These are phyloP conservation scores for Sporormia fimetaria DNA, from an alignment of 495 filamentous ascomycete genomes.

Conservation along the genomic window DNA sequence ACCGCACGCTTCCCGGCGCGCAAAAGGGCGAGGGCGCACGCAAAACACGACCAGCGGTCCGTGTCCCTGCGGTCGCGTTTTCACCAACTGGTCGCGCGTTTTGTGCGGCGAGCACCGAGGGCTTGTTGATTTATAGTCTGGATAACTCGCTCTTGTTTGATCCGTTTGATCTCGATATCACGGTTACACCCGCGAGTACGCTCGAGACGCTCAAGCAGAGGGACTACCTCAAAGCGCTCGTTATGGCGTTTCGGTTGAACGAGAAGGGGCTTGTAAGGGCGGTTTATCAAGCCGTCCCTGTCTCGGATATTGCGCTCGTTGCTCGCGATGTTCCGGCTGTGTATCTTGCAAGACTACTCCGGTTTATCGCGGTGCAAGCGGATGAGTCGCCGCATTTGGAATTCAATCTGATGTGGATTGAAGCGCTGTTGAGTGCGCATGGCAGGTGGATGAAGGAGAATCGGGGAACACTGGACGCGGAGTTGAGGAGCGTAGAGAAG, in stretches of 20 bases:
- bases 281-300: constrained; percentile 76
- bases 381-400: constrained; percentile 88
- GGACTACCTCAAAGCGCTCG: constrained; percentile 80
- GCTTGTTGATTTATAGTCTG: constrained; percentile 80
- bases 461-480: constrained; percentile 59
- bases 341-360: constrained; percentile 71
- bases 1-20: constrained; percentile 75
- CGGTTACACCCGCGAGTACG: constrained; percentile 74
- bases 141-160: constrained; percentile 71
- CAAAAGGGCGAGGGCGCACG: constrained; percentile 73
- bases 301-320: constrained; percentile 62
- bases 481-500: constrained; percentile 66
- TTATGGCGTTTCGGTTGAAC: constrained; percentile 95
- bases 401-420: constrained; percentile 86
- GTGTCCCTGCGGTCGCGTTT: constrained; percentile 78
- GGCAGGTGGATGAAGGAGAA: constrained; percentile 75
- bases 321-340: constrained; percentile 69
- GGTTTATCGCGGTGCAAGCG: constrained; percentile 76
- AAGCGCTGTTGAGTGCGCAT: constrained; percentile 69
- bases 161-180: constrained; percentile 89
- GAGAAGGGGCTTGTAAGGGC: constrained; percentile 61
- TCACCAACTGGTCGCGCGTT: constrained; percentile 80
- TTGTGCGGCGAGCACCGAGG: constrained; percentile 91
- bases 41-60: constrained; percentile 65
- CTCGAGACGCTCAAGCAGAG: constrained; percentile 60